These are phyloP conservation scores for Colletotrichum sp. DNA, from an alignment of 2,329 filamentous ascomycete genomes.

Conservation along the genomic window DNA sequence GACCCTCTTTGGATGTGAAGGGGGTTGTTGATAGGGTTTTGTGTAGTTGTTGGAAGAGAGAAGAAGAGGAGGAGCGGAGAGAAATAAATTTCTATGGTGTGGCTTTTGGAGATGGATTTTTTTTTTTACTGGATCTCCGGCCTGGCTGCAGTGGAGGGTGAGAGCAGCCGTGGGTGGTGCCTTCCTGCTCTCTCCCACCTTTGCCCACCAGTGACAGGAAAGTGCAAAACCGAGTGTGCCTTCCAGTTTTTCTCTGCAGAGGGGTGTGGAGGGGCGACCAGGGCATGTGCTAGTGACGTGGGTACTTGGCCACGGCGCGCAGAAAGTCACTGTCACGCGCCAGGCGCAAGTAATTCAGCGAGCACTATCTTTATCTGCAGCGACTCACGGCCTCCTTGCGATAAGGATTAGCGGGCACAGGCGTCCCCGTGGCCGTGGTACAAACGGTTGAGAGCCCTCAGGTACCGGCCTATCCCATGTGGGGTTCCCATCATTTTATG, in stretches of 20 bases:
- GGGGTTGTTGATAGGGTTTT: slow-evolving; percentile 52
- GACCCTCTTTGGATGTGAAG: slow-evolving; percentile 49
- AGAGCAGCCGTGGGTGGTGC: neutral
- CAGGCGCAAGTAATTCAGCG: neutral
- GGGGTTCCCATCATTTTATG: slow-evolving; percentile 1
- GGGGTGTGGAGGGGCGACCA: neutral
- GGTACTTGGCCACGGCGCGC: neutral
- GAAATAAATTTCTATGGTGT: slow-evolving; percentile 43
- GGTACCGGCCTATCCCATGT: neutral
- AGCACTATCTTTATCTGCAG: neutral
- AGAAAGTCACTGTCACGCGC: neutral
- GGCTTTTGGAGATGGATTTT: slow-evolving; percentile 24
- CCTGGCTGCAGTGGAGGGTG: slow-evolving; percentile 1
- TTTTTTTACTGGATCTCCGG: slow-evolving; percentile 22
- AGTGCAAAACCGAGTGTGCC: neutral
- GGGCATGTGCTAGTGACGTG: slow-evolving; percentile 7
- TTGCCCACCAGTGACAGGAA: neutral
- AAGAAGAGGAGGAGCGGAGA: slow-evolving; percentile 40
- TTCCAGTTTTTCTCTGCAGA: slow-evolving; percentile 12
- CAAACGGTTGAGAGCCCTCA: slow-evolving; percentile 13
- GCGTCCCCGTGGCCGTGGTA: neutral
- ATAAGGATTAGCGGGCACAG: neutral
- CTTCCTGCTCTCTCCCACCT: neutral
- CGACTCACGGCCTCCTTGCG: neutral
- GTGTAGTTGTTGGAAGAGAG: slow-evolving; percentile 49